Evolutionary conservation across 2,329 filamentous ascomycete genomes (phyloP).

Genomic region (Piedraia hortae): DNA sequence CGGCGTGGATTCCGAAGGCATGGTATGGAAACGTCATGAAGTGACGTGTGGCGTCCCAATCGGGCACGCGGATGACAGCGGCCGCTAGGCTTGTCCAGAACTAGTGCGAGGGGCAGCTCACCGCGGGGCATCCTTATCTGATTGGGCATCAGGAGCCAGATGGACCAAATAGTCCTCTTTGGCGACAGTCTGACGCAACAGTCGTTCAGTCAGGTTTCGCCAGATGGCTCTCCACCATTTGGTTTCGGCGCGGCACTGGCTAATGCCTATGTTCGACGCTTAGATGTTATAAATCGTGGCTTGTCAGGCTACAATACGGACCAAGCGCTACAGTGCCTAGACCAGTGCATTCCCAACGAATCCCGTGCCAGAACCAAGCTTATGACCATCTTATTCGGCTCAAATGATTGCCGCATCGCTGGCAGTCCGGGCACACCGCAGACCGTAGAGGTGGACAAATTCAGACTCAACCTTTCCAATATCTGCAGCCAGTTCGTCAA

Average conservation of each 20-base stretch:
- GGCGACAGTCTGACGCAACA: conserved; percentile 72
- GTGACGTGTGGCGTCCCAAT: no score
- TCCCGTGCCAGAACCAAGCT: conserved; percentile 34
- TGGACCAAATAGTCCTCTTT: conserved; percentile 40
- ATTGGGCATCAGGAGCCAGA: no score
- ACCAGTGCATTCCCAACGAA: conserved; percentile 42
- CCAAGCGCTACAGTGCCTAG: conserved; percentile 41
- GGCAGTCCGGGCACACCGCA: conserved; percentile 32
- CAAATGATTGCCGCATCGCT: conserved; percentile 61
- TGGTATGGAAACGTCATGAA: no score
- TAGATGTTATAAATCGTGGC: conserved; percentile 74
- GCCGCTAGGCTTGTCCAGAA: no score
- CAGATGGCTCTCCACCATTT: conserved; percentile 27
- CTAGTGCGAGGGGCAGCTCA: no score
- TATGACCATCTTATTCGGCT: conserved; percentile 41
- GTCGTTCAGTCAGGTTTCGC: conserved; percentile 24
- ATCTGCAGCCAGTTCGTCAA: conserved; percentile 50
- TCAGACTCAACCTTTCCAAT: conserved; percentile 39
- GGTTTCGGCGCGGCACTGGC: conserved; percentile 47
- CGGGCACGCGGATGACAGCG: no score
- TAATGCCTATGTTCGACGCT: conserved; percentile 38
- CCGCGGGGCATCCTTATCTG: no score
- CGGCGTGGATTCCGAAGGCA: conserved; percentile 3
- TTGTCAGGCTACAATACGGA: conserved; percentile 62
- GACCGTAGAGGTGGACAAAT: conserved; percentile 50